These are phyloP conservation scores for Aethionema arabicum DNA, from an alignment of 345 rosid species.

Conservation along the genomic window DNA sequence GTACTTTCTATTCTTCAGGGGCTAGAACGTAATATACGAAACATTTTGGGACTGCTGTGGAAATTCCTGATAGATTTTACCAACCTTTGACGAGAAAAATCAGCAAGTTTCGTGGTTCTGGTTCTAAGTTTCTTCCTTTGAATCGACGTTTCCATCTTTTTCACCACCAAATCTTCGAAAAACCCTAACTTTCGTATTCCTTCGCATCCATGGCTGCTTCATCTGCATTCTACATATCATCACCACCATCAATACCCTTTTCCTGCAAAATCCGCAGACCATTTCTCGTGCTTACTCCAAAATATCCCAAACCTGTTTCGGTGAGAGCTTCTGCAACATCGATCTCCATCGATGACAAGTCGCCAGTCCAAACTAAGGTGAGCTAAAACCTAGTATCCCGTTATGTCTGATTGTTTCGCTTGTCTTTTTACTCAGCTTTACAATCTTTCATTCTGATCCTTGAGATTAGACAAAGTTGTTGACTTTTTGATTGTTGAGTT, in stretches of 20 bases:
- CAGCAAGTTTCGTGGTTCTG: slow-evolving; percentile 30
- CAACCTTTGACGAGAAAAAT: slow-evolving; percentile 28
- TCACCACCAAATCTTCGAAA: slow-evolving; percentile 30
- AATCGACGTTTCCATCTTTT: slow-evolving; percentile 20
- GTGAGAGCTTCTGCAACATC: slow-evolving; percentile 60
- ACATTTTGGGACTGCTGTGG: slow-evolving; percentile 15
- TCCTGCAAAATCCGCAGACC: slow-evolving; percentile 40
- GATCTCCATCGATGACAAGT: slow-evolving; percentile 42
- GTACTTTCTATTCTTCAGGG: neutral
- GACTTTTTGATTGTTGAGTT: neutral
- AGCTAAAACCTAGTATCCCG: neutral
- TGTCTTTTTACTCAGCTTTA: slow-evolving; percentile 9
- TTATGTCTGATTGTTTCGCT: slow-evolving; percentile 1
- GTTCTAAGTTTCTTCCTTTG: slow-evolving; percentile 34
- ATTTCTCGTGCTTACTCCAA: slow-evolving; percentile 28
- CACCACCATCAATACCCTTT: slow-evolving; percentile 40
- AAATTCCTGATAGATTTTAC: slow-evolving; percentile 10
- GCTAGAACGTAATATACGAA: neutral
- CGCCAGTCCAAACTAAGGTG: slow-evolving; percentile 53
- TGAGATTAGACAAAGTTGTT: neutral
- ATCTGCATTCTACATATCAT: slow-evolving; percentile 43
- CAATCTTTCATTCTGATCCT: slow-evolving; percentile 9
- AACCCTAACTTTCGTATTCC: neutral
- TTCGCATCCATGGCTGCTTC: slow-evolving; percentile 42
- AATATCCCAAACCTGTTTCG: slow-evolving; percentile 45